These are phyloP conservation scores for Raddia distichophylla DNA, from an alignment of 176 grass and related monocot species.

Conservation along the genomic window DNA sequence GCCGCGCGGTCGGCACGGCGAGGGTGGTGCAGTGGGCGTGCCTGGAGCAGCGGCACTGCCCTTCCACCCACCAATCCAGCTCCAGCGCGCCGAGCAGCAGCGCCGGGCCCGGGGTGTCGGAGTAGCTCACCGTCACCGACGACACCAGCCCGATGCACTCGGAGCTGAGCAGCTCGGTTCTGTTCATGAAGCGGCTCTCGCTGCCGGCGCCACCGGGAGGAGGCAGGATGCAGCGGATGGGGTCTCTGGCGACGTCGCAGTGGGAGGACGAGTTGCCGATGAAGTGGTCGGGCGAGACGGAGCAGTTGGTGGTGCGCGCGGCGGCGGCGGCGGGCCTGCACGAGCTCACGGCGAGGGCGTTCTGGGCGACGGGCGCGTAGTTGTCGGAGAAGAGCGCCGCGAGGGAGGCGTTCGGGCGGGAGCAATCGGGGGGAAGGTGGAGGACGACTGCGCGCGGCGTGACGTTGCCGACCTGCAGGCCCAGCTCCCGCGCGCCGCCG, in stretches of 20 bases:
- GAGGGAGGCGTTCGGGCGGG: conserved; percentile 25
- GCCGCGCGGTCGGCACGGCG: background rate
- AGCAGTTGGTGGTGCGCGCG: conserved; percentile 33
- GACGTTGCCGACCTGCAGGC: conserved; percentile 47
- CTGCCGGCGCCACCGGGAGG: background rate
- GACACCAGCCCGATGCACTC: conserved; percentile 34
- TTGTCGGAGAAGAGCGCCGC: background rate
- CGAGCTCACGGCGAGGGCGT: conserved; percentile 24
- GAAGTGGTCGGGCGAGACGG: background rate
- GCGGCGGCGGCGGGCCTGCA: background rate
- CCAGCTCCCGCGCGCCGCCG: background rate
- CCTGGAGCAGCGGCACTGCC: conserved; percentile 32
- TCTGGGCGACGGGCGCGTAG: conserved; percentile 16
- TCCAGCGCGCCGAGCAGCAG: conserved; percentile 39
- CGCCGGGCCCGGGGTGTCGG: background rate
- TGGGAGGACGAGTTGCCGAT: background rate
- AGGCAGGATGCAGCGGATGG: conserved; percentile 37
- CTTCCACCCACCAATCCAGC: conserved; percentile 57
- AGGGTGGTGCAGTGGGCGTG: conserved; percentile 33
- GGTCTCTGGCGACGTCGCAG: background rate
- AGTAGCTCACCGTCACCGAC: conserved; percentile 35
- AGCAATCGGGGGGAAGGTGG: background rate
- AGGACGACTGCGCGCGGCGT: conserved; percentile 44
- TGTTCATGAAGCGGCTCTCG: background rate
- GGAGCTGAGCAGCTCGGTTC: background rate